Base-by-base conservation (phyloP, 2,329 filamentous ascomycete genomes). In the Aspergillus amoenus region DNA sequence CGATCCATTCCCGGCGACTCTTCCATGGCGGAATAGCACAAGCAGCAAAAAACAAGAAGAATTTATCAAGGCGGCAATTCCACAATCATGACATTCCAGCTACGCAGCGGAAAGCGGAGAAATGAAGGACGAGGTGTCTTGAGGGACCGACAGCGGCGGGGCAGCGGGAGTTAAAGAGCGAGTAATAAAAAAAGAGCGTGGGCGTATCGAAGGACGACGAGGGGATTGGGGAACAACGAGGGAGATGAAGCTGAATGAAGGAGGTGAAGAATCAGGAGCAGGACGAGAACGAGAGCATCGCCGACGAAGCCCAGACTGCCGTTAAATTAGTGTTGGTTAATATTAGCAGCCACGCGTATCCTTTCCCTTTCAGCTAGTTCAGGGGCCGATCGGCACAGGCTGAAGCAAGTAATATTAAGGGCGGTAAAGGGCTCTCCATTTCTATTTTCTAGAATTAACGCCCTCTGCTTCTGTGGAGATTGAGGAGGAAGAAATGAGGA, bases 1-100 rank as follows among this genome's bases (percentile, higher is more conserved):
- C 66, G 62, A 59, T 56, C 70, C 65, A 63, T 66, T 69, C 65
- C 69, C 57, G 66, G 66, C 58, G 64, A 66, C 48, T 64, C 67
- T 66, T 68, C 70, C 70, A 73, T 73, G 61, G 63, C 66, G 66
- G 64, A 57, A 47, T 13, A 45, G n/a, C 39, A 39, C 22, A 22
- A 30, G 45, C n/a, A 34, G 18, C 41, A 18, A 45, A 12, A 27
- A 22, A 47, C n/a, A 27, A 39, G 13, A 27, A 32, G 37, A 44
- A 21, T 49, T 48, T 58, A 60, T 44, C 22, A 39, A 43, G 40
- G 40, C 30, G 21, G 40, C 37, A 50, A 51, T 11, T 52, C 48
- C 42, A 32, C 24, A 41, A 58, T 62, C 58, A 64, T 63, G 61
- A 44, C 61, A 61, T 59, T 46, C 52, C 37, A 53, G 17, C 40